phyloP scores from a whole-genome alignment of 169 alveolate genomes.

The Neospora caninum region DNA sequence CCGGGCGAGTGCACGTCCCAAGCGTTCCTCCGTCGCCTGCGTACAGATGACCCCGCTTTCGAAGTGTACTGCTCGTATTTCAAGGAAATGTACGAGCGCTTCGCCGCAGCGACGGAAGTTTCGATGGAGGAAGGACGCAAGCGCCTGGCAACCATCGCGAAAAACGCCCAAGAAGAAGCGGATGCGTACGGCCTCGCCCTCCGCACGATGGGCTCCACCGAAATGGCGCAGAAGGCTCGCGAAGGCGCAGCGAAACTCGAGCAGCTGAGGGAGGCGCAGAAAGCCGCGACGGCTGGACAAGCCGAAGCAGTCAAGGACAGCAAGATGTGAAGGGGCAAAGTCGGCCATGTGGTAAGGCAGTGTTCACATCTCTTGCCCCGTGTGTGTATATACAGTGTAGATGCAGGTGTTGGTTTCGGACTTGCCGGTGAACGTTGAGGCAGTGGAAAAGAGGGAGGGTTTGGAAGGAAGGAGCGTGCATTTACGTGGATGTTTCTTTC shows the following conservation, averaged over 20 bases:
- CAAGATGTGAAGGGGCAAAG: neutral
- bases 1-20: conserved; percentile 70
- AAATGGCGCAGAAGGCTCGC: neutral
- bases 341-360: neutral
- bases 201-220: neutral
- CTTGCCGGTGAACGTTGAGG: too few relatives aligned
- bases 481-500: too few relatives aligned
- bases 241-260: conserved; percentile 48
- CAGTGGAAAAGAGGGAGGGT: too few relatives aligned
- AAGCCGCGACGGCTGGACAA: neutral
- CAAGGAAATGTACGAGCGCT: conserved; percentile 66
- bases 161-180: conserved; percentile 40
- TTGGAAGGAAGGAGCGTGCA: too few relatives aligned
- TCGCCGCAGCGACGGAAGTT: conserved; percentile 53
- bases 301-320: neutral
- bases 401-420: neutral
- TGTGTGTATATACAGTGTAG: neutral
- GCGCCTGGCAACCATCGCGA: conserved; percentile 23
- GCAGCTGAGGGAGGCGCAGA: neutral
- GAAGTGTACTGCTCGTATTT: conserved; percentile 67
- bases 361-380: neutral
- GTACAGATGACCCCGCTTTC: conserved; percentile 67
- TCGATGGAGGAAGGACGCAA: conserved; percentile 21
- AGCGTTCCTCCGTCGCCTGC: conserved; percentile 72
- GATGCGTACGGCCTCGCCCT: neutral